A percentile compares a stretch with the other conserved stretches of the same genome.
Conservation (phyloP, 1,284 basidiomycete species). For the Pseudozyma sp. region DNA sequence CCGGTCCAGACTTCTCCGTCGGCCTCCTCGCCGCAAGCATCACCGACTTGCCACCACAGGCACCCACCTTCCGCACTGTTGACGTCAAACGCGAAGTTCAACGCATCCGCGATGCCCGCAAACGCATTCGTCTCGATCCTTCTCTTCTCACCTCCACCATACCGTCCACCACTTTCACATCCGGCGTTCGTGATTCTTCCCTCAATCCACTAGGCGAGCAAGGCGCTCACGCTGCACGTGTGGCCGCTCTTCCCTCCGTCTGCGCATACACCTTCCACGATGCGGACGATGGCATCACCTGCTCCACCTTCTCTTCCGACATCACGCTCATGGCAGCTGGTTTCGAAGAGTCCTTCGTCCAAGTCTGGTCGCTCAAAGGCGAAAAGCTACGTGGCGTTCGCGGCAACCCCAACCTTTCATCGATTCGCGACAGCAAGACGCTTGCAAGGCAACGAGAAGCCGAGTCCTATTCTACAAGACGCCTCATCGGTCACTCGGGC, state of each 20-base stretch:
- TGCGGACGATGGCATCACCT: constrained; percentile 75
- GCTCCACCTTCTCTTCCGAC: constrained; percentile 89
- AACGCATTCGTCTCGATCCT: constrained; percentile 62
- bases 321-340: constrained; percentile 94
- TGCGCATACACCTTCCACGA: constrained; percentile 68
- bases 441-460: constrained; percentile 55
- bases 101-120: constrained; percentile 82
- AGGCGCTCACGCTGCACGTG: constrained; percentile 55
- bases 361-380: constrained; percentile 94
- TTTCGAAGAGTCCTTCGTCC: constrained; percentile 93
- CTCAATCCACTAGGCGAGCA: constrained; percentile 55
- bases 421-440: constrained; percentile 74
- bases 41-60: constrained; percentile 79
- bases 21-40: constrained; percentile 74
- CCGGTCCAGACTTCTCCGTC: constrained; percentile 37
- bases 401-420: constrained; percentile 78
- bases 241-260: constrained; percentile 64
- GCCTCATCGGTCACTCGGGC: constrained; percentile 94
- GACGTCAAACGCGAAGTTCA: constrained; percentile 94
- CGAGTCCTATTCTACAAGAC: constrained; percentile 72
- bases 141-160: constrained; percentile 21
- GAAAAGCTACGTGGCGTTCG: constrained; percentile 84
- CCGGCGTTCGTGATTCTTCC: constrained; percentile 51
- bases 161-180: constrained; percentile 25
- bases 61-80: constrained; percentile 82